phyloP scores from a whole-genome alignment of 2,329 filamentous ascomycete species.

The Diaporthe ampelina region DNA sequence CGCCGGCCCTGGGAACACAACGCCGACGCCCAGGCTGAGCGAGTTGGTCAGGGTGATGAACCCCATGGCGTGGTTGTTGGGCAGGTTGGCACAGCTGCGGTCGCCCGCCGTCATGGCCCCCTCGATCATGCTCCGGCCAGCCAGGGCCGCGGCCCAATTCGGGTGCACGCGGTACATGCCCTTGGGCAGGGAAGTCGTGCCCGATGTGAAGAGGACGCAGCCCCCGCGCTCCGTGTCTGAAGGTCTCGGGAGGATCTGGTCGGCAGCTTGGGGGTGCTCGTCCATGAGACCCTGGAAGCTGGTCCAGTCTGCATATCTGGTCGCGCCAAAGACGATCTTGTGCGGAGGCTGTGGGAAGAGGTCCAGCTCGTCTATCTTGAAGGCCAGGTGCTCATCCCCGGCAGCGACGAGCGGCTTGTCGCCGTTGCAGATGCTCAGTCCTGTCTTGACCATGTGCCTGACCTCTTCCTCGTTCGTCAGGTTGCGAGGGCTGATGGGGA shows the following conservation, averaged over 20 bases:
- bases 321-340: conserved; percentile 24
- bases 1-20: not conserved
- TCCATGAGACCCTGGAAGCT: conserved; percentile 26
- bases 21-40: not conserved
- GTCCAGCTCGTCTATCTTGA: conserved; percentile 11
- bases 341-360: not conserved
- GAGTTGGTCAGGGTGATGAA: conserved; percentile 9
- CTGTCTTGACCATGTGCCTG: conserved; percentile 32
- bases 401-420: conserved; percentile 14
- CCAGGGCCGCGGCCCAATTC: not conserved
- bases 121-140: not conserved
- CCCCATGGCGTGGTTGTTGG: conserved; percentile 37
- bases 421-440: conserved; percentile 9
- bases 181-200: conserved; percentile 34
- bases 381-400: conserved; percentile 31
- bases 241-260: not conserved
- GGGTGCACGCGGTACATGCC: conserved; percentile 12
- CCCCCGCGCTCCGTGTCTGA: conserved; percentile 12
- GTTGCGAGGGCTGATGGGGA: conserved; percentile 32
- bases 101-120: not conserved
- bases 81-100: conserved; percentile 9
- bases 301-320: conserved; percentile 28
- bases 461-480: conserved; percentile 34
- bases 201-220: conserved; percentile 27
- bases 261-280: not conserved